A percentile compares a stretch with the other conserved stretches of the same genome.
These are phyloP conservation scores for Coniferiporia weirii DNA, from an alignment of 1,284 basidiomycete species.

Conservation along the genomic window DNA sequence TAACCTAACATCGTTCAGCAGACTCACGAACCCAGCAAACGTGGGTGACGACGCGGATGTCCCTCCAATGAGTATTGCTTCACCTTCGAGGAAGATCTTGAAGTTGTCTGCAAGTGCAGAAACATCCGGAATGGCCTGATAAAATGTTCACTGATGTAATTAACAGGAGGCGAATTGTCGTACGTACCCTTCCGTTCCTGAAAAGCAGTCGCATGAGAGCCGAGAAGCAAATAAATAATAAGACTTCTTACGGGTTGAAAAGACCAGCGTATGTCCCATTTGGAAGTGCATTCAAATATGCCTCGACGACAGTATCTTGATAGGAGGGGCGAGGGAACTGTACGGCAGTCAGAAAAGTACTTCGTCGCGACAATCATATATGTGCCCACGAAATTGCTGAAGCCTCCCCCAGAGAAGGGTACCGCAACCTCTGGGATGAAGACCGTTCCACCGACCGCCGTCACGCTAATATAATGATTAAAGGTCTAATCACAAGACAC, in stretches of 20 bases:
- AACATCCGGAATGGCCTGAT: constrained; percentile 54
- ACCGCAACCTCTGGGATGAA: constrained; percentile 52
- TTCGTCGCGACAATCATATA: not conserved
- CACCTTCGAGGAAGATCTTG: constrained; percentile 34
- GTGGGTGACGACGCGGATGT: constrained; percentile 58
- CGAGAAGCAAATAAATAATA: constrained; percentile 5
- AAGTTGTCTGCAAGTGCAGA: constrained; percentile 49
- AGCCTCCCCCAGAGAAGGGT: constrained; percentile 62
- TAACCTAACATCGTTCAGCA: constrained; percentile 59
- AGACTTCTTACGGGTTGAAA: constrained; percentile 38
- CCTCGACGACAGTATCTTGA: constrained; percentile 40
- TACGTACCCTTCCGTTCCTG: constrained; percentile 16
- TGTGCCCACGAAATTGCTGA: constrained; percentile 48
- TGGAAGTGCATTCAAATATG: constrained; percentile 41
- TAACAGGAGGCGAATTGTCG: not conserved
- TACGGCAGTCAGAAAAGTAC: not conserved
- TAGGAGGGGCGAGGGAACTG: constrained; percentile 53
- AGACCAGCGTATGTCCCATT: constrained; percentile 49
- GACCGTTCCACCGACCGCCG: constrained; percentile 54
- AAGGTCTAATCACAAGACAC: not conserved
- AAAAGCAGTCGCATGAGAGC: constrained; percentile 5
- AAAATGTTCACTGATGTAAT: not conserved
- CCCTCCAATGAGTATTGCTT: constrained; percentile 36
- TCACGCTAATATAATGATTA: constrained; percentile 28
- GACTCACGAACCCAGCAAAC: constrained; percentile 48